Conservation (phyloP, 805 yeast genomes). For the Blastobotrys americana region DNA sequence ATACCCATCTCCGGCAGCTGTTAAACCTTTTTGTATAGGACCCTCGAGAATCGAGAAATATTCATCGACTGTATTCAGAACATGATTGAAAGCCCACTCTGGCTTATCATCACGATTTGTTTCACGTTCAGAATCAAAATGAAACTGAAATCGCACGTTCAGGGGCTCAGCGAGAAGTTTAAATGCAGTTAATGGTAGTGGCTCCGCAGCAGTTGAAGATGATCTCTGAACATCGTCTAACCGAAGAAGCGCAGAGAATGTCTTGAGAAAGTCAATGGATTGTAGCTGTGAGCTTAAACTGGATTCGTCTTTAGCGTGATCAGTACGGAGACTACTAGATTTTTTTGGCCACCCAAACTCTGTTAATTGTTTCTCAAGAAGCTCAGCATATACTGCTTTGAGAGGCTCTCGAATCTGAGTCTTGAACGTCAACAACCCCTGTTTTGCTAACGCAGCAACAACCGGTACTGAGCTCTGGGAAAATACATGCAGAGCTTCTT, state of each 20-base stretch:
- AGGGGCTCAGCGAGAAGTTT: slow-evolving; percentile 41
- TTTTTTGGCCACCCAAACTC: slow-evolving; percentile 13
- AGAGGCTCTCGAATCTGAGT: slow-evolving; percentile 1
- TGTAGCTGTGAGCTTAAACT: no score
- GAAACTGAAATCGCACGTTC: slow-evolving; percentile 47
- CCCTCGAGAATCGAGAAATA: slow-evolving; percentile 24
- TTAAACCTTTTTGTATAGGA: slow-evolving; percentile 20
- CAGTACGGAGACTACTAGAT: neutral
- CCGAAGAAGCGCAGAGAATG: slow-evolving; percentile 3
- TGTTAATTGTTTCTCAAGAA: slow-evolving; percentile 6
- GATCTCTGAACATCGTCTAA: neutral
- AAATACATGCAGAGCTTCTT: slow-evolving; percentile 1
- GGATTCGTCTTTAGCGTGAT: no score
- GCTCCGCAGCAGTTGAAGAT: slow-evolving; percentile 3
- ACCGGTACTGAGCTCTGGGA: slow-evolving; percentile 5
- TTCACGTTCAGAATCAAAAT: slow-evolving; percentile 49
- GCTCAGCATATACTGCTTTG: neutral
- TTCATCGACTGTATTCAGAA: slow-evolving; percentile 30
- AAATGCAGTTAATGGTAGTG: slow-evolving; percentile 28
- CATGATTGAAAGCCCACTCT: slow-evolving; percentile 57
- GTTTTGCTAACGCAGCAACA: slow-evolving; percentile 6
- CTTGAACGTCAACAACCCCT: slow-evolving; percentile 3
- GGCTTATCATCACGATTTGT: slow-evolving; percentile 64
- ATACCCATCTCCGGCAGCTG: slow-evolving; percentile 7
- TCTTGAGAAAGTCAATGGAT: slow-evolving; percentile 2